These are phyloP conservation scores for Aspergillus steynii DNA, from an alignment of 495 filamentous ascomycete genomes.

Conservation along the genomic window DNA sequence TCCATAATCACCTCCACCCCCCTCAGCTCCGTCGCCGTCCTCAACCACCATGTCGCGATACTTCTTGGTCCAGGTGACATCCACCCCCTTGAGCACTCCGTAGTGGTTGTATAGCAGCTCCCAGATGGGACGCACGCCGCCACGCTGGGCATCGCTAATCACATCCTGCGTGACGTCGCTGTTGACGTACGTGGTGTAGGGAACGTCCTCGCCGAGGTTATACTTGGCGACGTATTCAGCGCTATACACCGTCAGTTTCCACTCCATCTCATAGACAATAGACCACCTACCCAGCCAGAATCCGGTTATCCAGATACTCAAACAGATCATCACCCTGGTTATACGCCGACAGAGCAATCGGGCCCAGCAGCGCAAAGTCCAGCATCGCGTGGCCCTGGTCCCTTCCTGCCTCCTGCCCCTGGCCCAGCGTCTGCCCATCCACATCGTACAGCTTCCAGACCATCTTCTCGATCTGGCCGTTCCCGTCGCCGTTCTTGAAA, in stretches of 20 bases:
- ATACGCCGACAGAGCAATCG: conserved; percentile 40
- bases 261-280: neutral
- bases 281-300: conserved; percentile 34
- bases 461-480: conserved; percentile 33
- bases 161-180: conserved; percentile 34
- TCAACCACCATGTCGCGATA: conserved; percentile 28
- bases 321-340: conserved; percentile 46
- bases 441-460: conserved; percentile 29
- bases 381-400: conserved; percentile 47
- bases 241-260: conserved; percentile 16
- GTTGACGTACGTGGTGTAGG: conserved; percentile 40
- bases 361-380: conserved; percentile 37
- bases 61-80: conserved; percentile 32
- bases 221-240: conserved; percentile 45
- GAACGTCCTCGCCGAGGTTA: conserved; percentile 44
- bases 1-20: conserved; percentile 17
- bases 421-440: conserved; percentile 28
- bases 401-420: conserved; percentile 45
- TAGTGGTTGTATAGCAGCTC: conserved; percentile 47
- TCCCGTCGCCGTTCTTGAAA: conserved; percentile 37
- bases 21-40: conserved; percentile 12
- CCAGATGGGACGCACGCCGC: conserved; percentile 35
- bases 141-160: conserved; percentile 30
- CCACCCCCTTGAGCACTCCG: conserved; percentile 31
- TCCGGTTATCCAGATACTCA: conserved; percentile 29